Base-by-base conservation (phyloP, 768 basidiomycete genomes). In the Auricularia sp. region DNA sequence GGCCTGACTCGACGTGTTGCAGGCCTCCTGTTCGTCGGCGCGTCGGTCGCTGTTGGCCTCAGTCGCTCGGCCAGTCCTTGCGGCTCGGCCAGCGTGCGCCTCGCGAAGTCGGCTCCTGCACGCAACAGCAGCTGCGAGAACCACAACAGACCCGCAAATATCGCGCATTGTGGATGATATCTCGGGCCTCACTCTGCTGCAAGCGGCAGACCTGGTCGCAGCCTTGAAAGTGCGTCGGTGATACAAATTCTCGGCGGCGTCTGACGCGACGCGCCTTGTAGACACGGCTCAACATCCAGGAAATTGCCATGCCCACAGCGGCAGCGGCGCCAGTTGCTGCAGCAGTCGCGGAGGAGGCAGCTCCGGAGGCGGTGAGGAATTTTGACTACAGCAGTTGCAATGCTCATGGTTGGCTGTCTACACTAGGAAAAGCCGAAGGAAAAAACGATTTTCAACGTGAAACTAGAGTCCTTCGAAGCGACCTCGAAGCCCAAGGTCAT, bases 361-460 rank as follows among this genome's bases (percentile, higher is more conserved):
- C 80, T 18, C 82, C 67, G 21, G 86, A 86, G 76, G 91, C 34
- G 56, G 56, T 90, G 67, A 64, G 84, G 75, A 23, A 63, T 68
- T 54, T 23, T 2, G 18, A 2, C 33, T 61, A 33, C 12, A 6
- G 6, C 16, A 16, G 42, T 12, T n/a, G n/a, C 44, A 16, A 36
- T 2, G 14, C 3, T 23, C 2, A n/a, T 34, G 61, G 36, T n/a
- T 36, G 44, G 23, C 16, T 53, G 18, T 63, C 23, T 23, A 8
- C 53, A 7, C 3, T 58, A 93, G 87, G 93, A 93, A 75, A 97
- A 95, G 72, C 94, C 94, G 61, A 98, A 97, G 79, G 97, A 98
- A 80, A 98, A 98, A 86, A 97, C 94, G 18, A 83, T 95, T 39
- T 99, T 99, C 79, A 95, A 87, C 70, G 90, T 98, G 72, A 93